Conservation (phyloP, 441 rosid species). For the Brassica balearica region DNA sequence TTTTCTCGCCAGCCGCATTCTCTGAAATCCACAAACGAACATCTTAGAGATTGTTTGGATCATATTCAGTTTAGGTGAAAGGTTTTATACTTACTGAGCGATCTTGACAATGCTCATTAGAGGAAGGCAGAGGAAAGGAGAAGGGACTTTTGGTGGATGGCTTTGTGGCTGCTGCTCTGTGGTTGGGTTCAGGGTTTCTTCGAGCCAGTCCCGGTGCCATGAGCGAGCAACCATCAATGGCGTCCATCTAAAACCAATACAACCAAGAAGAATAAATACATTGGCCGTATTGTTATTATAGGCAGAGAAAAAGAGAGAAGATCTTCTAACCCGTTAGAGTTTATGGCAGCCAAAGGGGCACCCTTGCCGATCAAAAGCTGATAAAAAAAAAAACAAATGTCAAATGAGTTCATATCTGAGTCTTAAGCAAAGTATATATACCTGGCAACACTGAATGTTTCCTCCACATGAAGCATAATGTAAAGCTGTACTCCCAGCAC, state of each 20-base stretch:
- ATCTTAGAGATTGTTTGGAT: neutral
- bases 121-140: conserved; percentile 85
- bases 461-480: conserved; percentile 99
- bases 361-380: conserved; percentile 87
- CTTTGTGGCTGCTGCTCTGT: conserved; percentile 45
- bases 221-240: conserved; percentile 94
- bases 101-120: conserved; percentile 92
- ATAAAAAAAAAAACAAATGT: conserved; percentile 41
- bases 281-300: conserved; percentile 3
- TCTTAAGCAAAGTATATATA: conserved; percentile 35
- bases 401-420: neutral
- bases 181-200: conserved; percentile 65
- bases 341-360: conserved; percentile 70
- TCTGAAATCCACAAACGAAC: conserved; percentile 49
- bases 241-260: conserved; percentile 67
- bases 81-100: conserved; percentile 65
- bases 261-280: conserved; percentile 30
- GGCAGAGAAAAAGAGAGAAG: conserved; percentile 7
- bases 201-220: conserved; percentile 86
- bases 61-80: neutral
- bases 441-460: conserved; percentile 88
- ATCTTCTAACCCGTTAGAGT: conserved; percentile 70
- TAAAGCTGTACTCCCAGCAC: conserved; percentile 90
- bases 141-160: conserved; percentile 55
- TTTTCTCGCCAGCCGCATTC: conserved; percentile 91